Evolutionary conservation across 2,329 filamentous ascomycete species (phyloP).

Genomic region (Aureobasidium sp.): DNA sequence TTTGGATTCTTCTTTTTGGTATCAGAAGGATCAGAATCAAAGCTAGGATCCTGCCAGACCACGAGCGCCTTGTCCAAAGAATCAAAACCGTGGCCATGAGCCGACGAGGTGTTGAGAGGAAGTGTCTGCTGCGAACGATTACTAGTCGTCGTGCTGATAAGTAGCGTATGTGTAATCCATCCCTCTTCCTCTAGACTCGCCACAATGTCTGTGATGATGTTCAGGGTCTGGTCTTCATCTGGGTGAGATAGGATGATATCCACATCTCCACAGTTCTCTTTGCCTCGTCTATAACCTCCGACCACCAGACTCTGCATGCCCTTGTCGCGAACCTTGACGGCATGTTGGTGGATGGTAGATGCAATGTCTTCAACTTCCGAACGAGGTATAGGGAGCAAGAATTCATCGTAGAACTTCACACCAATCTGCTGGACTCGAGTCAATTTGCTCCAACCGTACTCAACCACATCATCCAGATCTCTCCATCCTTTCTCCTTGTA

Average conservation of each 20-base stretch:
- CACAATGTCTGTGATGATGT: conserved; percentile 67
- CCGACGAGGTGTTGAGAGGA: conserved; percentile 38
- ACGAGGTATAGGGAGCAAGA: conserved; percentile 62
- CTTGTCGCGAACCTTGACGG: conserved; percentile 50
- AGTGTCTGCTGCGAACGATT: conserved; percentile 61
- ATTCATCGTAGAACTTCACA: conserved; percentile 87
- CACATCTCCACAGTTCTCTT: conserved; percentile 66
- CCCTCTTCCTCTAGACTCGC: conserved; percentile 56
- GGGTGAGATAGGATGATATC: conserved; percentile 79
- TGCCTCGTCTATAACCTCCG: conserved; percentile 75
- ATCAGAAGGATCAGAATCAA: conserved; percentile 30
- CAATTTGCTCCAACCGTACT: conserved; percentile 68
- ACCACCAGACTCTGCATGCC: conserved; percentile 57
- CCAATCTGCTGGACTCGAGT: conserved; percentile 85
- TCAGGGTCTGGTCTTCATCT: conserved; percentile 56
- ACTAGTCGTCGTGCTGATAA: conserved; percentile 60
- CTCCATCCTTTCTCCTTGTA: conserved; percentile 69
- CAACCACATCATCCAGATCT: conserved; percentile 77
- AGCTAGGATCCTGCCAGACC: conserved; percentile 71
- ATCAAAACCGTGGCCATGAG: conserved; percentile 62
- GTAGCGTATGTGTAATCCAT: conserved; percentile 76
- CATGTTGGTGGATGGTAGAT: conserved; percentile 54
- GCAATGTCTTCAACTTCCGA: conserved; percentile 65
- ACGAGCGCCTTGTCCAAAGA: conserved; percentile 85
- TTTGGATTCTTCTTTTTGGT: conserved; percentile 54